Evolutionary conservation across 768 basidiomycete genomes (phyloP), one percentile per base, ranked within the genome.

Genomic region (Pisolithus microcarpus): DNA sequence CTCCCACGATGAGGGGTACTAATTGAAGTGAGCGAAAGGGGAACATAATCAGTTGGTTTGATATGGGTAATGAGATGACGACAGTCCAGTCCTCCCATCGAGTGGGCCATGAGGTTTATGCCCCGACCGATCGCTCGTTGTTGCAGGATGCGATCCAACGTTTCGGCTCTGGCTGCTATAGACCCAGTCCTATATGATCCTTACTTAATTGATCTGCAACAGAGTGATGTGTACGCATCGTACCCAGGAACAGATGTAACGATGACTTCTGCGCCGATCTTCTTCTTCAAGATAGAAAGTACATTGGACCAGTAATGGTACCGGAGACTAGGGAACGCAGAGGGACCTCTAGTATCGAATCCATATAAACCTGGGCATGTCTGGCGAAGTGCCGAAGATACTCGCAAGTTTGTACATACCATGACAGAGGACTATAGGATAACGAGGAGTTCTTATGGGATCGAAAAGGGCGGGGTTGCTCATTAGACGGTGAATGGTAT

Each of bases 61-160:
- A 94, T 75, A 65, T 87, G 87, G 2, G 90, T 82, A 52, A 98
- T 94, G 16, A 99, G 74, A 64, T 97, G 84, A 46, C 96, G 80
- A 62, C 92, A 92, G 63, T 99, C 96, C 8, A 99, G 76, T 0
- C 95, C 95, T 18, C 95, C 95, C 96, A 99, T 99, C 7, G 91
- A 94, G 64, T 99, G 96, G 0, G 91, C 96, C 42, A 99, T 74
- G 56, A 99, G 83, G 65, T 99, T 99, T 60, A 98, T 70, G 8
- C 87, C 90, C 44, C 85, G 80, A 5, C 90, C 92, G 13, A 71
- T 74, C 4, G 84, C 82, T 43, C 74, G 83, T 11, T 71, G 62
- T 50, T 80, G 74, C 10, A 99, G 76, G 57, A 86, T 81, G 21
- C 74, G 74, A 65, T 98, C 78, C 56, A 99, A 73, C 42, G 75